These are phyloP conservation scores for Moniliophthora roreri DNA, from an alignment of 1,284 basidiomycete species.

Conservation along the genomic window DNA sequence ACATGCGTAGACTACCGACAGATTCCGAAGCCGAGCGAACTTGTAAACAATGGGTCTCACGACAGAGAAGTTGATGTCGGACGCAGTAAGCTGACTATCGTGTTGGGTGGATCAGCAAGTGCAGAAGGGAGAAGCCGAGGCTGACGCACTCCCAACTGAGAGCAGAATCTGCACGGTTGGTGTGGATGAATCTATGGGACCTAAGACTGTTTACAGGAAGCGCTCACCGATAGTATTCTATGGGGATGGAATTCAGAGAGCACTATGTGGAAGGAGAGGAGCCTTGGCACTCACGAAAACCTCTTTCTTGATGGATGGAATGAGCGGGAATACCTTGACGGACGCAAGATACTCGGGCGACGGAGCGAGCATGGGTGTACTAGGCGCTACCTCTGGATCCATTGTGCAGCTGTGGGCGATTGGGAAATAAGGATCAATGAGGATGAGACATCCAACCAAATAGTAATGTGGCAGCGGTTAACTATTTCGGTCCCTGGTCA, in stretches of 20 bases:
- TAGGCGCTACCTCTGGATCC: slow-evolving; percentile 49
- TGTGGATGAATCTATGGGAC: slow-evolving; percentile 11
- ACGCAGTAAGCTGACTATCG: slow-evolving; percentile 71
- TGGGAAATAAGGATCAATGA: too few species aligned
- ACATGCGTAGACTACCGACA: slow-evolving; percentile 73
- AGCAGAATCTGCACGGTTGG: slow-evolving; percentile 66
- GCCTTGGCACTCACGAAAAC: slow-evolving; percentile 50
- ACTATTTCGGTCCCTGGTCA: too few species aligned
- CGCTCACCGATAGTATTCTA: slow-evolving; percentile 55
- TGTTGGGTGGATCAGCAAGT: slow-evolving; percentile 2
- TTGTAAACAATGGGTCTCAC: slow-evolving; percentile 80
- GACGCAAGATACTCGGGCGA: slow-evolving; percentile 55
- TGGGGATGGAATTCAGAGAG: slow-evolving; percentile 20
- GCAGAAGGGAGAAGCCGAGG: not conserved
- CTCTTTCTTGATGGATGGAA: slow-evolving; percentile 68
- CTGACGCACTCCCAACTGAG: slow-evolving; percentile 77
- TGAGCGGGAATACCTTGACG: slow-evolving; percentile 75
- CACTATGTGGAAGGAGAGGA: slow-evolving; percentile 14
- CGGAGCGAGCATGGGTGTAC: slow-evolving; percentile 46
- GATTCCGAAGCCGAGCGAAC: slow-evolving; percentile 74
- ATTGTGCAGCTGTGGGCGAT: slow-evolving; percentile 25
- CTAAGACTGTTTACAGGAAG: not conserved
- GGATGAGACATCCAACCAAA: too few species aligned
- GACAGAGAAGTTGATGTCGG: slow-evolving; percentile 83
- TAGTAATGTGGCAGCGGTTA: too few species aligned